A percentile compares a stretch with the other conserved stretches of the same genome.
These are phyloP conservation scores for Pythium inflatum DNA, from an alignment of 352 stramenopile genomes.

Conservation along the genomic window DNA sequence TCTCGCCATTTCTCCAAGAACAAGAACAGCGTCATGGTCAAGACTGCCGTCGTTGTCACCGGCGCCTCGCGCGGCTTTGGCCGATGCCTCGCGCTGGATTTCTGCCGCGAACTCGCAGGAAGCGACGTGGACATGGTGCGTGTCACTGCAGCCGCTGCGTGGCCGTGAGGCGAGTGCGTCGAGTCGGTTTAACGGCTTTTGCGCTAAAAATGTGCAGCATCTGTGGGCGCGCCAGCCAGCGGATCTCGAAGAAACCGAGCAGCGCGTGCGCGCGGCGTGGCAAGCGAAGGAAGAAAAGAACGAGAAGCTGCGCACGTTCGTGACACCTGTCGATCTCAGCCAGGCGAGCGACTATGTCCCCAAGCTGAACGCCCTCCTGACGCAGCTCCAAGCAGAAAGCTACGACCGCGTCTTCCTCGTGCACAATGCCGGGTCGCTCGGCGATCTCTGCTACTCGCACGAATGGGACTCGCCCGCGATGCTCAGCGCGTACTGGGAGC, in stretches of 20 bases:
- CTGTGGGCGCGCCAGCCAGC: conserved; percentile 57
- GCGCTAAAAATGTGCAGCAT: conserved; percentile 44
- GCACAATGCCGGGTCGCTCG: conserved; percentile 87
- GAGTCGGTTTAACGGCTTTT: no score
- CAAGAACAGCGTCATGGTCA: no score
- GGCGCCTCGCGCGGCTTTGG: conserved; percentile 88
- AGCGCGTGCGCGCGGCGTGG: conserved; percentile 44
- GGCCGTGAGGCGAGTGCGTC: no score
- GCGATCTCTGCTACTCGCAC: conserved; percentile 60
- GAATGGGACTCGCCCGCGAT: conserved; percentile 51
- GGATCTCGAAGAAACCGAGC: conserved; percentile 64
- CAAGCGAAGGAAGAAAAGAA: background rate
- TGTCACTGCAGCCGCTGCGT: no score
- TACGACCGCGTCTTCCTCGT: conserved; percentile 66
- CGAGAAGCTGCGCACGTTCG: conserved; percentile 37
- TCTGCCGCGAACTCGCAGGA: conserved; percentile 42
- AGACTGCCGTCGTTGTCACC: conserved; percentile 67
- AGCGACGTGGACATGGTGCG: conserved; percentile 60
- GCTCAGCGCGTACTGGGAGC: conserved; percentile 63
- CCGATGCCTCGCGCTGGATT: conserved; percentile 70
- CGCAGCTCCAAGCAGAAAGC: conserved; percentile 34
- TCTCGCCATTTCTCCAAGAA: background rate
- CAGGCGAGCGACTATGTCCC: conserved; percentile 46
- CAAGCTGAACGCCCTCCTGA: conserved; percentile 54
- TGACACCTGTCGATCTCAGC: conserved; percentile 53